Evolutionary conservation across 2,329 filamentous ascomycete genomes (phyloP).

Genomic region (Aspergillus brasiliensis): DNA sequence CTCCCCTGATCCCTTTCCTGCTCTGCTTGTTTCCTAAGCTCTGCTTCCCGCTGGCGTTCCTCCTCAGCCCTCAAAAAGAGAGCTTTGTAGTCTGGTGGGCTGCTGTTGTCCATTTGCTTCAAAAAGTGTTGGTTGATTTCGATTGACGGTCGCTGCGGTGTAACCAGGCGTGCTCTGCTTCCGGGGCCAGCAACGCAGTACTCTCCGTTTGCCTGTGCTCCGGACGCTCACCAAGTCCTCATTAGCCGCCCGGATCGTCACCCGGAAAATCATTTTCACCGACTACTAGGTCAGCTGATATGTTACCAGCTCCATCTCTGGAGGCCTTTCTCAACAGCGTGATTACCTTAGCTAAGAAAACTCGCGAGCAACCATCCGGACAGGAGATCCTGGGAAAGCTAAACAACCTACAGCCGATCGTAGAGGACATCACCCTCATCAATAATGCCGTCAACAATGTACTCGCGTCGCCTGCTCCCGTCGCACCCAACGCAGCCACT

Average conservation of each 20-base stretch:
- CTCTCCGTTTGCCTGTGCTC: too few relatives aligned
- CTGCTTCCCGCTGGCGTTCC: background rate
- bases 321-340: constrained; percentile 7
- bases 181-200: too few relatives aligned
- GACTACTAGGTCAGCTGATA: too few relatives aligned
- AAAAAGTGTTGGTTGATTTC: too few relatives aligned
- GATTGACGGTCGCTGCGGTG: too few relatives aligned
- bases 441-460: constrained; percentile 5
- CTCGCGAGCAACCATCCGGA: constrained; percentile 3
- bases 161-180: too few relatives aligned
- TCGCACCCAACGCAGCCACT: constrained; percentile 5
- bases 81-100: background rate
- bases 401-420: constrained; percentile 8
- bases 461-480: constrained; percentile 5
- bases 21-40: constrained; percentile 8
- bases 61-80: background rate
- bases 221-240: too few relatives aligned
- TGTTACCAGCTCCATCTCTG: constrained; percentile 3
- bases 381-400: constrained; percentile 7
- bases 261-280: too few relatives aligned
- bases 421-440: constrained; percentile 5
- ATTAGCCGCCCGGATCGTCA: too few relatives aligned
- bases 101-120: background rate
- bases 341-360: constrained; percentile 9
- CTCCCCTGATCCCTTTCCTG: constrained; percentile 5